Evolutionary conservation across 106 monocot species (phyloP).

Genomic region (Alisma plantagoaquatica): DNA sequence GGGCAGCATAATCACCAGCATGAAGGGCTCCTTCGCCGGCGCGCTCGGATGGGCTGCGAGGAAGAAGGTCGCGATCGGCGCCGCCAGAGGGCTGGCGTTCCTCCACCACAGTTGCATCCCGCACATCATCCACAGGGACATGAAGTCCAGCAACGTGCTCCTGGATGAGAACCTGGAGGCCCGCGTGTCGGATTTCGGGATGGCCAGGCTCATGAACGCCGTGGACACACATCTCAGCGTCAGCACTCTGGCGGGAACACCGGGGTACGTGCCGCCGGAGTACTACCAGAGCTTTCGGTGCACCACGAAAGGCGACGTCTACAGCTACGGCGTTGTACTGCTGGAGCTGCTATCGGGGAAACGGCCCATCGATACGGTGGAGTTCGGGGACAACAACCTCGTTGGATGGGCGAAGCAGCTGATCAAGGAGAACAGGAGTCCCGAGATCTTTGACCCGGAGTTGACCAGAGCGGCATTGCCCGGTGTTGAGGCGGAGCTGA

Average conservation of each 20-base stretch:
- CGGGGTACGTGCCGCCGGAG: conserved; percentile 90
- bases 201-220: conserved; percentile 69
- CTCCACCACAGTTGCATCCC: conserved; percentile 80
- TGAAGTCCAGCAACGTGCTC: conserved; percentile 76
- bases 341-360: conserved; percentile 70
- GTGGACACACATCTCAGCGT: conserved; percentile 77
- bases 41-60: conserved; percentile 44
- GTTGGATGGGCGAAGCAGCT: conserved; percentile 84
- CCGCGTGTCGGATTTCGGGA: conserved; percentile 75
- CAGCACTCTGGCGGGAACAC: conserved; percentile 70
- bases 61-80: conserved; percentile 65
- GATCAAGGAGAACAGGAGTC: conserved; percentile 43
- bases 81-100: conserved; percentile 70
- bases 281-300: conserved; percentile 91
- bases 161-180: conserved; percentile 55
- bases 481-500: conserved; percentile 35
- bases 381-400: conserved; percentile 70
- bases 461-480: conserved; percentile 7
- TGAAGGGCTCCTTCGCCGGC: not conserved
- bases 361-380: conserved; percentile 47
- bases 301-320: conserved; percentile 80
- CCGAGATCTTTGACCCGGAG: conserved; percentile 50
- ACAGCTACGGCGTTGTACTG: conserved; percentile 73
- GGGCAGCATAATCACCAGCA: not conserved
- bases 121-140: conserved; percentile 74